Evolutionary conservation across 306 rosid species (phyloP).

Genomic region (Phaseolus lunatus): DNA sequence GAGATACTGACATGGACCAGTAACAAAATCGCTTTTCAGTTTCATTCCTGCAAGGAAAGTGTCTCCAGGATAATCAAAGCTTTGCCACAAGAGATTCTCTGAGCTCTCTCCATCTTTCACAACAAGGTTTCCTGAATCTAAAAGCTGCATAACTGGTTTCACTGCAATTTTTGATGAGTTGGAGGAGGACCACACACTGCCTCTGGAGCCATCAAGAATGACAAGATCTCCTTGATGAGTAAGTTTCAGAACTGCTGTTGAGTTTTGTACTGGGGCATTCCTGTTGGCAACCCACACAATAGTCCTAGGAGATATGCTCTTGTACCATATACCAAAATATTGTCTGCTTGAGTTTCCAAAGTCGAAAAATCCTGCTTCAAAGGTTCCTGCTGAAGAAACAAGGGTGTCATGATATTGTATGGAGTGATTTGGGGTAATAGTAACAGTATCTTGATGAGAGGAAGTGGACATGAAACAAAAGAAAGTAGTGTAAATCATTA

Average conservation of each 20-base stretch:
- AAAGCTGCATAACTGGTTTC: neutral
- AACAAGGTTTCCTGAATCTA: constrained; percentile 22
- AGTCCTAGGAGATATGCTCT: neutral
- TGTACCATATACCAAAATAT: constrained; percentile 16
- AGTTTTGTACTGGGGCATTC: neutral
- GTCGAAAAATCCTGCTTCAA: neutral
- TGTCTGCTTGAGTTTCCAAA: neutral
- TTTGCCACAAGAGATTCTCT: constrained; percentile 5
- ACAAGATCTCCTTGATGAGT: neutral
- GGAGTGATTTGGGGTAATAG: neutral
- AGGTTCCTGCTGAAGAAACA: neutral
- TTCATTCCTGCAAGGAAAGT: constrained; percentile 19
- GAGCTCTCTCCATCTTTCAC: neutral
- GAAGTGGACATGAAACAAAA: neutral
- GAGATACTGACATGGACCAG: neutral
- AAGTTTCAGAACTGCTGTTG: neutral
- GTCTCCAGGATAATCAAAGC: constrained; percentile 18
- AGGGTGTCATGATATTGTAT: neutral
- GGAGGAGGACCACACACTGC: neutral
- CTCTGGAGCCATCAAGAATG: neutral
- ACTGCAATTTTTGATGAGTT: neutral
- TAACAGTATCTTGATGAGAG: neutral
- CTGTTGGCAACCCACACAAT: constrained; percentile 27
- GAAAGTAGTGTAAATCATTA: neutral
- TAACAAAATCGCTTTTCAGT: neutral